Evolutionary conservation across 345 rosid species (phyloP).

Genomic region (Kernera saxatilis): DNA sequence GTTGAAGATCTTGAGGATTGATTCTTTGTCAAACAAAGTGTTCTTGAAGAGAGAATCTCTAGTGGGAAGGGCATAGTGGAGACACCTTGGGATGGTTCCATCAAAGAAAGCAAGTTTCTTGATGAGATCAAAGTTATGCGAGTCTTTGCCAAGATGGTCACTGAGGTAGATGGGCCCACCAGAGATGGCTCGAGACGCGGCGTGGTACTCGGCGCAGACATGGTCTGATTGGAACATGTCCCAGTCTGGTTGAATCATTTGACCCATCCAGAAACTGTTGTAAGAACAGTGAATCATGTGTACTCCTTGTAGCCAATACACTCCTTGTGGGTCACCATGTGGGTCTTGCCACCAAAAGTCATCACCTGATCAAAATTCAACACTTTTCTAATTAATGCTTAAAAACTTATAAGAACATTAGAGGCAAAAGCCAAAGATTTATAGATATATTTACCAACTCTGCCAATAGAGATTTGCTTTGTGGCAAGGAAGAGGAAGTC

Average conservation of each 20-base stretch:
- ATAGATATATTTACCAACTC: constrained; percentile 56
- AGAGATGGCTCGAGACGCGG: constrained; percentile 78
- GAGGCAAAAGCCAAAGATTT: not conserved
- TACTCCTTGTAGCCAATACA: constrained; percentile 84
- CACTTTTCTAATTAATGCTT: not conserved
- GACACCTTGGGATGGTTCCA: constrained; percentile 81
- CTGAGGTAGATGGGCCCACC: constrained; percentile 88
- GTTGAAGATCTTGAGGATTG: constrained; percentile 83
- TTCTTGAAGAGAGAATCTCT: constrained; percentile 82
- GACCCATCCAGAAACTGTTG: constrained; percentile 95
- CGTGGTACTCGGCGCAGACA: constrained; percentile 75
- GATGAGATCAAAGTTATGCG: constrained; percentile 71
- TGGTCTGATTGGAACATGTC: constrained; percentile 98
- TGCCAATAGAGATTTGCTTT: constrained; percentile 68
- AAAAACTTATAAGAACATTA: not conserved
- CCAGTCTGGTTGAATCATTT: constrained; percentile 89
- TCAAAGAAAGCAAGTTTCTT: constrained; percentile 66
- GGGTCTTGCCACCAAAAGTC: constrained; percentile 98
- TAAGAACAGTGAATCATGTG: constrained; percentile 91
- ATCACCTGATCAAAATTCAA: constrained; percentile 46
- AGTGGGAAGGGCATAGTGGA: constrained; percentile 70
- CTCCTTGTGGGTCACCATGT: constrained; percentile 82
- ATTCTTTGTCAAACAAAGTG: constrained; percentile 66
- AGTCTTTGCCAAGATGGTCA: constrained; percentile 49
- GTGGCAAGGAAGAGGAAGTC: constrained; percentile 91